These are phyloP conservation scores for Linnemannia hyalina DNA, from an alignment of 192 early-diverging fungal species.

Conservation along the genomic window DNA sequence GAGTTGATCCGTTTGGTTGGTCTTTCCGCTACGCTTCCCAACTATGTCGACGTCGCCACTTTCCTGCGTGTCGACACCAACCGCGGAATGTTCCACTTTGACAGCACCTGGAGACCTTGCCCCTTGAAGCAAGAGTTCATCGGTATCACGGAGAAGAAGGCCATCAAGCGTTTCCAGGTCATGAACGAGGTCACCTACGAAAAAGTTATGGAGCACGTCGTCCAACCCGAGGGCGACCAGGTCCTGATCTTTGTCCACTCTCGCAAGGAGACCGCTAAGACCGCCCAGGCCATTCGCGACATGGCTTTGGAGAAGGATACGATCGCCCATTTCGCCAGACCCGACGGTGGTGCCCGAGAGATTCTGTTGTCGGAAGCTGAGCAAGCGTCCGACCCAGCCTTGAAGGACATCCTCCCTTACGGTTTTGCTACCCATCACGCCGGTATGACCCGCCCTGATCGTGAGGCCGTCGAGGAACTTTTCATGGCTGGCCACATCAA, in stretches of 20 bases:
- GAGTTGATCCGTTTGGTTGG: slow-evolving; percentile 92
- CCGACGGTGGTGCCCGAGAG: slow-evolving; percentile 89
- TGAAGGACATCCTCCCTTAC: slow-evolving; percentile 93
- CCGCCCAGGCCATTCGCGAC: slow-evolving; percentile 91
- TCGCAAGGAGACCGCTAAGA: slow-evolving; percentile 97
- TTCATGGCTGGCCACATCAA: slow-evolving; percentile 92
- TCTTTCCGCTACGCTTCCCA: slow-evolving; percentile 94
- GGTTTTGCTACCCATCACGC: slow-evolving; percentile 98
- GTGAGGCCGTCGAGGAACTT: slow-evolving; percentile 93
- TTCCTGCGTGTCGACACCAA: slow-evolving; percentile 91
- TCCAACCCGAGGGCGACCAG: slow-evolving; percentile 80
- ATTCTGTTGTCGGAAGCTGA: slow-evolving; percentile 86
- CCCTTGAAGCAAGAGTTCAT: slow-evolving; percentile 97
- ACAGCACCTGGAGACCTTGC: slow-evolving; percentile 92
- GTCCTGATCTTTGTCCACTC: slow-evolving; percentile 97
- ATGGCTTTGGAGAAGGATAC: slow-evolving; percentile 93
- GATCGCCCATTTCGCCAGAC: slow-evolving; percentile 82
- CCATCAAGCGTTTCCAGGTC: slow-evolving; percentile 90
- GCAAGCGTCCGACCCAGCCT: slow-evolving; percentile 83
- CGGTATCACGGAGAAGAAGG: slow-evolving; percentile 97
- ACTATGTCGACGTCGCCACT: slow-evolving; percentile 95
- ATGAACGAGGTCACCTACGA: slow-evolving; percentile 98
- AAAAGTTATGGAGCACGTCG: slow-evolving; percentile 90
- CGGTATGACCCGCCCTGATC: slow-evolving; percentile 93
- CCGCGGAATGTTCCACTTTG: slow-evolving; percentile 92